Base-by-base conservation (phyloP, 352 stramenopile species). In the Phytopythium sindhum region DNA sequence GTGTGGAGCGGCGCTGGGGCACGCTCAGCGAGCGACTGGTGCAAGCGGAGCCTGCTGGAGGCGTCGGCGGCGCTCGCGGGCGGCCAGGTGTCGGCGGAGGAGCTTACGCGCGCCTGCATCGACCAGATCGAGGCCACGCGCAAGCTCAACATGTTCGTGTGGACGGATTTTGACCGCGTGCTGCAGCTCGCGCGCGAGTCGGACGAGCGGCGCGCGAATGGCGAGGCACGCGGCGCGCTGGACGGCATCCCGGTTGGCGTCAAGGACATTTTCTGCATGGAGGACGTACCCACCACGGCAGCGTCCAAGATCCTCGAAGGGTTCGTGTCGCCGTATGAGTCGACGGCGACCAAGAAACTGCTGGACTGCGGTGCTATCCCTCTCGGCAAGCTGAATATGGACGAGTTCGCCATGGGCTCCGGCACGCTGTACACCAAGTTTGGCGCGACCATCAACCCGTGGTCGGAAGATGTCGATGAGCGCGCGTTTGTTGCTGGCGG, bases 401-500 rank as follows among this genome's bases (percentile, higher is more conserved):
- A 99, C 76, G 97, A 99, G 83, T 99, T 99, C 77, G 97, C 90
- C 9, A 99, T 99, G 97, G 97, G 97, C 24, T 98, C 91, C 33
- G 89, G 89, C 21, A 98, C 94, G 57, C 78, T 95, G 17, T 98
- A 98, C 79, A 94, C 81, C 56, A 81, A 73, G 39, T 91, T 93
- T 44, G 91, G 90, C 10, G 68, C 90, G 48, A 96, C 91, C 28
- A 76, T 96, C 55, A 97, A 98, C 66, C 89, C 90, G 61, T 96
- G 87, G 86, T 96, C 88, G 15, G 80, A 69, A 10, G 74, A 86
- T 63, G 47, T 89, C 2, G 73, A 64, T 0, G 69, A 86, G 0
- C 58, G 72, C 14, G 83, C 86, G 12, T 73, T 93, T 37, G 84
- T 96, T 21, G 81, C 89, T 0, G 97, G 97, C 31, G 97, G 97